phyloP scores from a whole-genome alignment of 2,329 filamentous ascomycete genomes.

The Neopestalotiopsis clavispora region DNA sequence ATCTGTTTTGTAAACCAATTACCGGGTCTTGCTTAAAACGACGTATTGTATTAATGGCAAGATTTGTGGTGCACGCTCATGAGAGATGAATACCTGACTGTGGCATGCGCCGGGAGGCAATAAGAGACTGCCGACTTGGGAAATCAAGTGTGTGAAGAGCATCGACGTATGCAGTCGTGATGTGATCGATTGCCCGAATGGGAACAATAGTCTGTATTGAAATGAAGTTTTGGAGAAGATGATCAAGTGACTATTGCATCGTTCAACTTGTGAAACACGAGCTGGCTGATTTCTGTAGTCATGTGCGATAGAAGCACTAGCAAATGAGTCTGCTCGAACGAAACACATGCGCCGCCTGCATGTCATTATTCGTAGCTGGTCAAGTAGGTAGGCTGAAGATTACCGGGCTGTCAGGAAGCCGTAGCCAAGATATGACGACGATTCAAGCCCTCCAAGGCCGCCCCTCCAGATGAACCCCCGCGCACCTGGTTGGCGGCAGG shows the following conservation, averaged over 20 bases:
- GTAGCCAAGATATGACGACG: background rate
- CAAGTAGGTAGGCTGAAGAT: background rate
- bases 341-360: background rate
- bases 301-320: background rate
- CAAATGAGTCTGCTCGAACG: conserved; percentile 4
- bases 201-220: no score
- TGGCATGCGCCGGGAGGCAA: no score
- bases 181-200: no score
- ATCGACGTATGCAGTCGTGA: no score
- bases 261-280: background rate
- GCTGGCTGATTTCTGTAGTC: background rate
- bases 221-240: background rate
- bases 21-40: no score
- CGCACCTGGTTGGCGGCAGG: background rate
- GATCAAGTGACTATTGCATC: background rate
- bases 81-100: no score
- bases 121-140: no score
- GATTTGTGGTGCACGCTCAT: no score
- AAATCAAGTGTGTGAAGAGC: no score
- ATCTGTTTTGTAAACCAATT: no score
- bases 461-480: background rate
- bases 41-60: no score
- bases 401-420: background rate
- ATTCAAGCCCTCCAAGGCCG: background rate
- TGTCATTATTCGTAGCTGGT: background rate